A percentile compares a stretch with the other conserved stretches of the same genome.
phyloP scores from a whole-genome alignment of 768 basidiomycete genomes.

The Tephrocybe rancida region DNA sequence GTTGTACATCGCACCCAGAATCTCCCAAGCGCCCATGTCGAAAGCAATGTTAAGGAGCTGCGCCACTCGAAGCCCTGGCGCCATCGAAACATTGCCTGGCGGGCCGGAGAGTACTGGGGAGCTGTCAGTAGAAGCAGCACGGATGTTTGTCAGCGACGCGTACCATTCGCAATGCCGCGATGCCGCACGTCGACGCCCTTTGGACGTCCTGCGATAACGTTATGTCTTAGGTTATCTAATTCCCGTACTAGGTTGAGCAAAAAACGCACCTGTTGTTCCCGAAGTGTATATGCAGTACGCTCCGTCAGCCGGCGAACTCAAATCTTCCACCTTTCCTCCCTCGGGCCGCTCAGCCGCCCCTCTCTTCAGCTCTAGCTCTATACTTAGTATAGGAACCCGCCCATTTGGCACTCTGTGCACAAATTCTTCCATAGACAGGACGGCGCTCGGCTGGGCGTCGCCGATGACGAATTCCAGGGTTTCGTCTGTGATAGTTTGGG shows the following conservation, averaged over 20 bases:
- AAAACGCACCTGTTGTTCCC: slow-evolving; percentile 35
- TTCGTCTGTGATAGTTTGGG: slow-evolving; percentile 56
- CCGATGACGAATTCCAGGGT: slow-evolving; percentile 52
- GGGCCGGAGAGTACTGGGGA: slow-evolving; percentile 35
- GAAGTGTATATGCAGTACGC: slow-evolving; percentile 67
- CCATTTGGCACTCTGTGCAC: slow-evolving; percentile 33
- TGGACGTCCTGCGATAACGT: slow-evolving; percentile 48
- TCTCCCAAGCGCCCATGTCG: slow-evolving; percentile 71
- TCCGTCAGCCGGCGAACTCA: slow-evolving; percentile 41
- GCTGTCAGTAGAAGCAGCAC: slow-evolving; percentile 2
- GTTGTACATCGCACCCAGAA: slow-evolving; percentile 51
- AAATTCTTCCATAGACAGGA: slow-evolving; percentile 46
- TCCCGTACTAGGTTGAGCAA: neutral
- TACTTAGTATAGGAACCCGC: slow-evolving; percentile 25
- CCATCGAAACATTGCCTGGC: slow-evolving; percentile 62
- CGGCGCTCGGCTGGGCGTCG: slow-evolving; percentile 45
- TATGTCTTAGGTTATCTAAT: slow-evolving; percentile 26
- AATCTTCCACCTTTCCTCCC: slow-evolving; percentile 39
- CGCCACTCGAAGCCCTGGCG: slow-evolving; percentile 55
- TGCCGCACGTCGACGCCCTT: slow-evolving; percentile 67
- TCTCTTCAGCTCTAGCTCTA: slow-evolving; percentile 34
- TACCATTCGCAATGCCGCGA: slow-evolving; percentile 59
- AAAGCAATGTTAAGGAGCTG: slow-evolving; percentile 67
- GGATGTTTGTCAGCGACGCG: neutral
- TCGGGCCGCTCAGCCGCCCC: slow-evolving; percentile 24